These are phyloP conservation scores for Trichoderma reesei DNA, from an alignment of 495 filamentous ascomycete genomes.

Conservation along the genomic window DNA sequence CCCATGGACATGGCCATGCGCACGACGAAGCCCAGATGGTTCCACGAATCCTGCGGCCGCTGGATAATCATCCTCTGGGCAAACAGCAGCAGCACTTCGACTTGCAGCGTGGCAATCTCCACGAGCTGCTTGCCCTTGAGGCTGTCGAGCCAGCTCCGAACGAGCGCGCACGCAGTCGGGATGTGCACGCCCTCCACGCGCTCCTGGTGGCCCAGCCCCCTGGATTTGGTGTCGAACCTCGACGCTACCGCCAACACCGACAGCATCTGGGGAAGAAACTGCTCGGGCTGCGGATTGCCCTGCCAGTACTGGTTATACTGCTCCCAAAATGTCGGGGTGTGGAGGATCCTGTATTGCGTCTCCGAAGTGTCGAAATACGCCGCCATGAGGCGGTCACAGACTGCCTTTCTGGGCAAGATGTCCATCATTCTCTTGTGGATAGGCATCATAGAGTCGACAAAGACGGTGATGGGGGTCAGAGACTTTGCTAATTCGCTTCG, in stretches of 20 bases:
- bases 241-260: constrained; percentile 27
- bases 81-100: constrained; percentile 28
- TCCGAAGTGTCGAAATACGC: constrained; percentile 37
- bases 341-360: constrained; percentile 40
- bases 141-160: constrained; percentile 29
- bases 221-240: constrained; percentile 21
- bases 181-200: constrained; percentile 27
- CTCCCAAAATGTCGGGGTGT: constrained; percentile 33
- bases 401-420: constrained; percentile 23
- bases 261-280: constrained; percentile 36
- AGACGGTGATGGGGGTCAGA: constrained; percentile 27
- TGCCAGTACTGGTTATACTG: constrained; percentile 38
- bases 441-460: constrained; percentile 29
- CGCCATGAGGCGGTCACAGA: constrained; percentile 30
- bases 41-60: constrained; percentile 27
- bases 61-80: constrained; percentile 26
- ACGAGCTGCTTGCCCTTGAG: constrained; percentile 27
- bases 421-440: constrained; percentile 34
- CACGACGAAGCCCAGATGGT: constrained; percentile 28
- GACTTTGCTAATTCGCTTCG: constrained; percentile 25
- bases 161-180: constrained; percentile 29
- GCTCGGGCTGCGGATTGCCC: constrained; percentile 18
- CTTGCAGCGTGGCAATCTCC: constrained; percentile 28
- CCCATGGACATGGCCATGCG: constrained; percentile 35
- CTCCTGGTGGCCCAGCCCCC: constrained; percentile 18